These are phyloP conservation scores for Ganoderma boninense DNA, from an alignment of 1,284 basidiomycete genomes.

Conservation along the genomic window DNA sequence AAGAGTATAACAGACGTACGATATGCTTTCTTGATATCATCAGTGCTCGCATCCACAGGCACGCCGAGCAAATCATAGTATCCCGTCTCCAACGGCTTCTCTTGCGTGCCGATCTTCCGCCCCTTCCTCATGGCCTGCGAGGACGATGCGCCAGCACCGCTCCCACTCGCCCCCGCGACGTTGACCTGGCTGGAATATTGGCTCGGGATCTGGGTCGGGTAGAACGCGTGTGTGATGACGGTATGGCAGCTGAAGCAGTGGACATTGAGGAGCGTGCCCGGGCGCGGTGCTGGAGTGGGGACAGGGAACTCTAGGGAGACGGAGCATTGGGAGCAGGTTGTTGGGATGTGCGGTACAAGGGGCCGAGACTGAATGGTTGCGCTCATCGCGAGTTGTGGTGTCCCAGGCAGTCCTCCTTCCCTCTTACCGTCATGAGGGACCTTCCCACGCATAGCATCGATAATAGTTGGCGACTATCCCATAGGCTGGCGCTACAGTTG, in stretches of 20 bases:
- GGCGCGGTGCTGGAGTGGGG: constrained; percentile 69
- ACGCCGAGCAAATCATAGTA: constrained; percentile 91
- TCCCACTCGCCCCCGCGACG: constrained; percentile 25
- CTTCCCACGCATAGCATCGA: not conserved
- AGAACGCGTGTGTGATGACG: constrained; percentile 68
- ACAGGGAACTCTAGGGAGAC: constrained; percentile 77
- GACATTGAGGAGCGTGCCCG: constrained; percentile 71
- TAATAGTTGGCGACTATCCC: too few species aligned
- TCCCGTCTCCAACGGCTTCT: constrained; percentile 87
- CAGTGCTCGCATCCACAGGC: constrained; percentile 75
- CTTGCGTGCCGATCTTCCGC: constrained; percentile 86
- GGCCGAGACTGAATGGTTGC: constrained; percentile 64
- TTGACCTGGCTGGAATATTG: constrained; percentile 19
- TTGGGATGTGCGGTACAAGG: constrained; percentile 67
- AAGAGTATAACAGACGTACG: constrained; percentile 51
- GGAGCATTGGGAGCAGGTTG: constrained; percentile 70
- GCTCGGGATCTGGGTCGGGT: constrained; percentile 62
- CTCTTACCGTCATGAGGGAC: not conserved
- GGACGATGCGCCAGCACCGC: constrained; percentile 38
- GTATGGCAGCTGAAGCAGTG: constrained; percentile 75
- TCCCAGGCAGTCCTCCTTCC: too few species aligned
- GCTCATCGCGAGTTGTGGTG: constrained; percentile 22
- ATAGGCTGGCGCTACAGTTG: too few species aligned
- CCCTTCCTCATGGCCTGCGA: constrained; percentile 50
- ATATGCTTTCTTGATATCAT: constrained; percentile 97